Conservation (phyloP, 768 basidiomycete genomes). For the Russula foetens region DNA sequence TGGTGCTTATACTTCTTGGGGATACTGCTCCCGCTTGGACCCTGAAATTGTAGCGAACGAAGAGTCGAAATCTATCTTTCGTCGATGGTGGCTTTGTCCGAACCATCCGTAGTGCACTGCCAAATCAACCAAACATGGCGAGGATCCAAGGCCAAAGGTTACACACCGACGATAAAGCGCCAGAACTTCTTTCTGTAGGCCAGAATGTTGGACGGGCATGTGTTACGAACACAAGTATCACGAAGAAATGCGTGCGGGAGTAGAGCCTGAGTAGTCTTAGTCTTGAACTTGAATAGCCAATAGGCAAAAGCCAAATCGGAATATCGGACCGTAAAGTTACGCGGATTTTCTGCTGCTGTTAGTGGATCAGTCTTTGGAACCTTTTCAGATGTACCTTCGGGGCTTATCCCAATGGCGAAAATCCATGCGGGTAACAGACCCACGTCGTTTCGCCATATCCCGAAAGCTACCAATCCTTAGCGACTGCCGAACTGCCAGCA, state of each 20-base stretch:
- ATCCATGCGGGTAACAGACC: background rate
- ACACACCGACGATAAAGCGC: constrained; percentile 46
- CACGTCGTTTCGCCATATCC: background rate
- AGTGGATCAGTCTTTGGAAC: no score
- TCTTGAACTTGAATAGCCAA: no score
- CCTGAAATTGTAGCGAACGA: constrained; percentile 63
- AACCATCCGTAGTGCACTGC: constrained; percentile 70
- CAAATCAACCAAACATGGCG: background rate
- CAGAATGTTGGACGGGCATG: constrained; percentile 34
- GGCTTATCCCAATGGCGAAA: background rate
- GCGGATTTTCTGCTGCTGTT: no score
- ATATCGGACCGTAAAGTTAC: background rate
- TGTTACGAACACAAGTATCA: no score
- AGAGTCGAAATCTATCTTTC: constrained; percentile 58
- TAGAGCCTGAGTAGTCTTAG: no score
- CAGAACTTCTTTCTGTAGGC: constrained; percentile 46
- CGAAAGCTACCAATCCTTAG: background rate
- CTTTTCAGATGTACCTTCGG: background rate
- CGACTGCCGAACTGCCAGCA: constrained; percentile 4
- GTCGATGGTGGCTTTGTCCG: constrained; percentile 52
- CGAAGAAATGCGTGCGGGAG: no score
- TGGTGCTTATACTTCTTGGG: constrained; percentile 54
- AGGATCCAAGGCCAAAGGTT: background rate
- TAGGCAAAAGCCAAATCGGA: no score
- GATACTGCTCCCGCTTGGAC: constrained; percentile 52